phyloP scores from a whole-genome alignment of 116 monocot species.

The Trichopus zeylanicus region DNA sequence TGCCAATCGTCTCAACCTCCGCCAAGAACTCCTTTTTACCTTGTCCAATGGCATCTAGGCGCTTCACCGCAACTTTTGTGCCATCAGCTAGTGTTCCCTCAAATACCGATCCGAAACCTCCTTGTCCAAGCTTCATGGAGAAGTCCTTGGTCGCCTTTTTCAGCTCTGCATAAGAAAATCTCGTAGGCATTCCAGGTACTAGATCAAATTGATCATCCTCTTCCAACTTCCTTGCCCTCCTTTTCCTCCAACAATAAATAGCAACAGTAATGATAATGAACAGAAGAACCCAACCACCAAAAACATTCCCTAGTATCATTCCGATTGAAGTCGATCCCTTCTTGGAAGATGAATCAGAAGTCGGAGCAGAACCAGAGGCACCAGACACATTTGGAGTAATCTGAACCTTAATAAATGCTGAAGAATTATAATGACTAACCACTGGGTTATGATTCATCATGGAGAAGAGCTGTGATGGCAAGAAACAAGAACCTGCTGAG shows the following conservation, averaged over 20 bases:
- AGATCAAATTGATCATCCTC: conserved; percentile 22
- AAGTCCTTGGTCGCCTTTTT: not conserved
- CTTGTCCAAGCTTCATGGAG: conserved; percentile 3
- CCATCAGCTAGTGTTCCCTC: not conserved
- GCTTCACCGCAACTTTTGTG: not conserved
- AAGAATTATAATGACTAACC: conserved; percentile 11
- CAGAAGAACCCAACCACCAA: conserved; percentile 4
- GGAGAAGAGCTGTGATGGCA: conserved; percentile 15
- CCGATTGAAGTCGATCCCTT: not conserved
- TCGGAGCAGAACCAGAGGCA: not conserved
- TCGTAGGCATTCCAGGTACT: conserved; percentile 21
- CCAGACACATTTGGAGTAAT: not conserved
- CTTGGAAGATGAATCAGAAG: not conserved
- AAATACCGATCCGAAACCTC: conserved; percentile 7
- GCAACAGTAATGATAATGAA: not conserved
- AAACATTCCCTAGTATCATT: not conserved
- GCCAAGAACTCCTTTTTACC: conserved; percentile 1
- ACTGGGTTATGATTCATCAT: conserved; percentile 4
- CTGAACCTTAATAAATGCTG: conserved; percentile 19
- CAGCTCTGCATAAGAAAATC: conserved; percentile 18
- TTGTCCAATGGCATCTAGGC: not conserved
- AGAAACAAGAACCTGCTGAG: conserved; percentile 1
- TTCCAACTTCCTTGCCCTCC: conserved; percentile 2
- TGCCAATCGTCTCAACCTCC: conserved; percentile 3
- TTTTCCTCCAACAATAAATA: not conserved